These are phyloP conservation scores for Xylaria longipes DNA, from an alignment of 495 filamentous ascomycete genomes.

Conservation along the genomic window DNA sequence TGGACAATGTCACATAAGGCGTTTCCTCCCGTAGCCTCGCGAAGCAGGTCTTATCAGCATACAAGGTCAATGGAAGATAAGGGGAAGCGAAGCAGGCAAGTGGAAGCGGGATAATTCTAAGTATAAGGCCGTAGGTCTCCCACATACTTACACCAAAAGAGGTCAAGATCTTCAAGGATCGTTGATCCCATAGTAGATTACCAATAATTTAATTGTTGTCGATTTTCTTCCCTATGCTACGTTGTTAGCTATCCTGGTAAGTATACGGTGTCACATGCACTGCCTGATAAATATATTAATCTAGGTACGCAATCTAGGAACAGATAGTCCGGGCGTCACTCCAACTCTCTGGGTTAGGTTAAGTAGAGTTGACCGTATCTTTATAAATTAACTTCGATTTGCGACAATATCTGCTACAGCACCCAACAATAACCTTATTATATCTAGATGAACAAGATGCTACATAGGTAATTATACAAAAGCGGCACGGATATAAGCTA, in stretches of 20 bases:
- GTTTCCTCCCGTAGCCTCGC: too few relatives aligned
- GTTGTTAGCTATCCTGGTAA: neutral
- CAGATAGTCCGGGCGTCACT: neutral
- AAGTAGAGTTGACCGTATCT: neutral
- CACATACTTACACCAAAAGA: too few relatives aligned
- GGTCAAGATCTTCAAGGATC: too few relatives aligned
- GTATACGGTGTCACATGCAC: neutral
- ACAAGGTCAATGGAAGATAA: too few relatives aligned
- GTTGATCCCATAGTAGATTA: too few relatives aligned
- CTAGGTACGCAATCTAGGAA: neutral
- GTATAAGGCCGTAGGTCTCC: too few relatives aligned
- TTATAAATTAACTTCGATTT: neutral
- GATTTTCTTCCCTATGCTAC: too few relatives aligned
- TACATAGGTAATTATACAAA: neutral
- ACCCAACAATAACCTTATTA: neutral
- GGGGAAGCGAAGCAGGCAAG: neutral
- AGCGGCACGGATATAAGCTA: neutral
- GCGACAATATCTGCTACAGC: neutral
- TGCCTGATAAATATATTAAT: neutral
- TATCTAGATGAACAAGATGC: neutral
- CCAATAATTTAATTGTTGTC: too few relatives aligned
- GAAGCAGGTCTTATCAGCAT: too few relatives aligned
- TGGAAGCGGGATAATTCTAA: neutral
- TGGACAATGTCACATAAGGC: too few relatives aligned
- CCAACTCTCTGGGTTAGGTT: conserved; percentile 19